Percentiles rank a stretch among this genome's conserved stretches.
Conservation (phyloP, 441 rosid genomes). For the Francoa sonchifolia region DNA sequence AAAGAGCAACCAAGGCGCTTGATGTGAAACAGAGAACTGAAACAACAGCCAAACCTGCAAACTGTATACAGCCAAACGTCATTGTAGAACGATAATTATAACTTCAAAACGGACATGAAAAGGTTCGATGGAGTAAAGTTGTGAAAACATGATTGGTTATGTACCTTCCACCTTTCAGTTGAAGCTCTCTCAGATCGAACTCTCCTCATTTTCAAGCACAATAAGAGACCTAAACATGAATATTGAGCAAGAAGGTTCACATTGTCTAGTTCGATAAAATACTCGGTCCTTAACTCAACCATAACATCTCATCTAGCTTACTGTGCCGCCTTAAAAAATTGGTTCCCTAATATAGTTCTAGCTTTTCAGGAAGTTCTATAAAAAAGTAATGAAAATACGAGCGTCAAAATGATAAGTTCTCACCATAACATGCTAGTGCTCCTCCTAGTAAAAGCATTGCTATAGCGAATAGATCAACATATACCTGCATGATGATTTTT, state of each 20-base stretch:
- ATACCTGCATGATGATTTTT: constrained; percentile 41
- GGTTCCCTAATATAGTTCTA: too few relatives aligned
- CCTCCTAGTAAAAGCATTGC: constrained; percentile 39
- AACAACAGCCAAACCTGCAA: constrained; percentile 52
- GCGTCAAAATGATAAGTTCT: constrained; percentile 14
- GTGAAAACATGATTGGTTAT: neutral
- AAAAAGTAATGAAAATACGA: neutral
- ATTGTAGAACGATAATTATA: neutral
- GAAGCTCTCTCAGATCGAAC: constrained; percentile 56
- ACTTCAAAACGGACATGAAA: neutral
- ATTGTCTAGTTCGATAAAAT: too few relatives aligned
- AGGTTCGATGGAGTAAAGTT: neutral
- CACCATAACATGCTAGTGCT: constrained; percentile 54
- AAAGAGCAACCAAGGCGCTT: constrained; percentile 39
- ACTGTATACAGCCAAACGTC: constrained; percentile 23
- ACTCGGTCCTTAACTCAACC: too few relatives aligned
- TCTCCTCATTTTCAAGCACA: constrained; percentile 51
- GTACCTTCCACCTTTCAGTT: constrained; percentile 58
- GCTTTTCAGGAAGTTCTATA: too few relatives aligned
- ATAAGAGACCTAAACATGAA: constrained; percentile 29
- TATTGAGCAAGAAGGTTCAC: neutral
- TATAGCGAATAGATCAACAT: constrained; percentile 30
- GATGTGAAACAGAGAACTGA: constrained; percentile 48
- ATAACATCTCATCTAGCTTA: too few relatives aligned
- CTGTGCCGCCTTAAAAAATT: too few relatives aligned